Evolutionary conservation across 2,329 filamentous ascomycete species (phyloP), one percentile per base, ranked within the genome.

Genomic region (Fusarium sterilihyphosum): DNA sequence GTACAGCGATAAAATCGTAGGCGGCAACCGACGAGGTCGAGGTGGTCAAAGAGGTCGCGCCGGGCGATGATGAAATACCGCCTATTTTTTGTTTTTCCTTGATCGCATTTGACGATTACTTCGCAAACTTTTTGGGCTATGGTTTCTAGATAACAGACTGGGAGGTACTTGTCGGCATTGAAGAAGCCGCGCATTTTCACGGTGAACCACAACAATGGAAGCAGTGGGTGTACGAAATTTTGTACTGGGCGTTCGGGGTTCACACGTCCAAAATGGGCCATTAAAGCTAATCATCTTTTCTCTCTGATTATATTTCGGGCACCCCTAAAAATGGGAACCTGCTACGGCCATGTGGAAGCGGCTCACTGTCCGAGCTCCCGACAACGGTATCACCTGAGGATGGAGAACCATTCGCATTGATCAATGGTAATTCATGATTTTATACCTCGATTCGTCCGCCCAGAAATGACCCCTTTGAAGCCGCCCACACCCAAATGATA

Each of bases 1-100:
- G n/a, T 90, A 90, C 74, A 90, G 88, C 73, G 88, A 90, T 67
- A 84, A 80, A 61, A 75, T 87, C 41, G 81, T 85, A 59, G 73
- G 77, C 5, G 69, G 75, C 13, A 78, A 73, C 62, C 72, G 72
- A 57, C 78, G 80, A 61, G 78, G 80, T 5, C 77, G 79, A 9
- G 78, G 78, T 16, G 73, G 73, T 49, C 76, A 77, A 64, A 74
- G 73, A 53, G 75, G 75, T 44, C 77, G 75, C 16, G 71, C 76
- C 24, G 71, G 76, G 38, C 71, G 76, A 62, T 77, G 58, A 78
- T 67, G 24, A 46, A 57, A 33, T 20, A 24, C 26, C 22, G 17
- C 47, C 22, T 56, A 41, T 38, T 24, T 47, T 31, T 33, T 33
- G 16, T 49, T 46, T 50, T 11, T 16, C 20, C 43, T 38, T 54